Evolutionary conservation across 2,329 filamentous ascomycete genomes (phyloP), one percentile per base, ranked within the genome.

Genomic region (Cladosporium halotolerans): DNA sequence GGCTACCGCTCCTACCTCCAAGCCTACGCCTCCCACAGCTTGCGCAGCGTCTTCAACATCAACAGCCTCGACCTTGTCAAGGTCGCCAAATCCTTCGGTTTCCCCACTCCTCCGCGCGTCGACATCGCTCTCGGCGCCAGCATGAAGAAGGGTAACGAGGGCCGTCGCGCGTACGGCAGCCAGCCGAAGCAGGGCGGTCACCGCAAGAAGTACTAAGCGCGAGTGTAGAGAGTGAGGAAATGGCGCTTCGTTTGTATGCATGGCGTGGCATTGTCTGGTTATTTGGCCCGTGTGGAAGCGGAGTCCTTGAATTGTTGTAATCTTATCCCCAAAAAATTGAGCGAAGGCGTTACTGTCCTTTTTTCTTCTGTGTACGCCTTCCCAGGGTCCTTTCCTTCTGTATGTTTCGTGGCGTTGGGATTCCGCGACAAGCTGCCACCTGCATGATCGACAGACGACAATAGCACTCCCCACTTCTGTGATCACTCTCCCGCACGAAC

Each of bases 1-100:
- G 81, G 88, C 3, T 95, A 93, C 75, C 82, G 88, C 56, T 89
- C 88, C 16, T 99, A 99, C 70, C 80, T 99, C 19, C 90, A 97
- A 70, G 92, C 93, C 0, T 99, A 99, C 68, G 90, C 92, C 18
- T 90, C 85, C 55, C 93, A 92, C 72, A 85, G 81, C 61, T 76
- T 93, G 55, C 82, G 89, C 28, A 86, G 83, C n/a, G 85, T 95
- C 36, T 95, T 92, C 67, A 87, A 92, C 68, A 83, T 95, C 50
- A 79, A 89, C 69, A 88, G 89, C 67, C 76, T 93, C 10, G 89
- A 95, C 67, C 76, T 95, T 14, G 82, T 85, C 63, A 92, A 91
- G 73, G 84, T 95, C 3, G 88, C 88, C 48, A 92, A 89, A 77
- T 82, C 83, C 60, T 95, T 93, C 66, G 89, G 89, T 0, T 95